Percentiles rank a stretch among this genome's conserved stretches.
phyloP scores from a whole-genome alignment of 805 yeast species.

The Zygosaccharomyces rouxii region DNA sequence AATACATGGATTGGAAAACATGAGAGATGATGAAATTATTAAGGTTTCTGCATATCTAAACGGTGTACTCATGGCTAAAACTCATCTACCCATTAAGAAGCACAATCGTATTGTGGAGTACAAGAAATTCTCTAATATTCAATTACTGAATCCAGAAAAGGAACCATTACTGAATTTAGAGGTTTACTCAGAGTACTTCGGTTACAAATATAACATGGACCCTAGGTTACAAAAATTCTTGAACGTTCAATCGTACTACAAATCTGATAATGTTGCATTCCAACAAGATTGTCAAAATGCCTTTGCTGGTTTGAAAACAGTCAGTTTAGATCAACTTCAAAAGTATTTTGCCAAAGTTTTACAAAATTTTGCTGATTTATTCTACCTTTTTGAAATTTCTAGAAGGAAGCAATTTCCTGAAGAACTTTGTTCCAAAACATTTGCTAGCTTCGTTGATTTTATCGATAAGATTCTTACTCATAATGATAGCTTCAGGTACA shows the following conservation, averaged over 20 bases:
- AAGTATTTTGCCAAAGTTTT: constrained; percentile 61
- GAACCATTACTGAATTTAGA: constrained; percentile 47
- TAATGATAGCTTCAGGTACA: constrained; percentile 56
- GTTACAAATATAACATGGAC: constrained; percentile 61
- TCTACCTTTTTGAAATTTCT: constrained; percentile 22
- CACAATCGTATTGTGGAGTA: constrained; percentile 47
- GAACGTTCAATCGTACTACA: constrained; percentile 39
- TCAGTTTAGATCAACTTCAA: constrained; percentile 50
- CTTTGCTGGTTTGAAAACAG: constrained; percentile 47
- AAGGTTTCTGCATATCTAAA: constrained; percentile 56
- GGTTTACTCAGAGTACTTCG: constrained; percentile 60
- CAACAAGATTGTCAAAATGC: constrained; percentile 39
- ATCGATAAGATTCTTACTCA: constrained; percentile 61
- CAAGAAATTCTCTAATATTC: constrained; percentile 39
- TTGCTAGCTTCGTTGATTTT: constrained; percentile 56
- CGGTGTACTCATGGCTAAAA: constrained; percentile 58
- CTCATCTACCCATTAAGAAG: constrained; percentile 47
- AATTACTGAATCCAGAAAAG: constrained; percentile 43
- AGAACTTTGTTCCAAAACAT: constrained; percentile 37
- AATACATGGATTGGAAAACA: constrained; percentile 52
- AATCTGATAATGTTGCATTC: constrained; percentile 14
- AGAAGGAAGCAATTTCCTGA: constrained; percentile 16
- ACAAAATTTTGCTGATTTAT: constrained; percentile 37
- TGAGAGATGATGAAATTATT: constrained; percentile 49
- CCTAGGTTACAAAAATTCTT: constrained; percentile 49